A percentile compares a stretch with the other conserved stretches of the same genome.
These are phyloP conservation scores for Verbena officinalis DNA, from an alignment of 257 asterid species.

Conservation along the genomic window DNA sequence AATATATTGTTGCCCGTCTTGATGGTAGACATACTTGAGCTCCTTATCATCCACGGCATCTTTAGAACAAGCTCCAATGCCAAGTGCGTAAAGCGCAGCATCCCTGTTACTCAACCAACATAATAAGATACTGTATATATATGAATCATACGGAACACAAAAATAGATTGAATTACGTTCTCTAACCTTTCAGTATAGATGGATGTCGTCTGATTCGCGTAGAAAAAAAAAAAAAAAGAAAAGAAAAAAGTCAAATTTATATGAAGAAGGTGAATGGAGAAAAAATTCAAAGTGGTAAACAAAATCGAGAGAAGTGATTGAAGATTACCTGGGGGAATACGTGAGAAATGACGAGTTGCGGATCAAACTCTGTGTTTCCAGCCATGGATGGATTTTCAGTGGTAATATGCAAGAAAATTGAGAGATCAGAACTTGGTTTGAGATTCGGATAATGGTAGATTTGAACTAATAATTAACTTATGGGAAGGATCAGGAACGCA, in stretches of 20 bases:
- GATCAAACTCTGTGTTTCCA: too few relatives aligned
- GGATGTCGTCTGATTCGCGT: constrained; percentile 47
- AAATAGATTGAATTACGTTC: constrained; percentile 10
- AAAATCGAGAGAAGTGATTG: too few relatives aligned
- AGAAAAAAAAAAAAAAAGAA: too few relatives aligned
- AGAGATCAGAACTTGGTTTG: too few relatives aligned
- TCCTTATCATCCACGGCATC: constrained; percentile 87
- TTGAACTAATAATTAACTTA: too few relatives aligned
- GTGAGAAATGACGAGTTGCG: too few relatives aligned
- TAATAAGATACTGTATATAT: background rate
- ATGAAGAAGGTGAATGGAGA: background rate
- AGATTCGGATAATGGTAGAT: too few relatives aligned
- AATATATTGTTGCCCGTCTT: constrained; percentile 74
- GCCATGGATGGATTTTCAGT: too few relatives aligned
- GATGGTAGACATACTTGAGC: constrained; percentile 89
- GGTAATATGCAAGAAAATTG: too few relatives aligned
- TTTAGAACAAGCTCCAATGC: constrained; percentile 58
- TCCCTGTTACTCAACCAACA: constrained; percentile 45
- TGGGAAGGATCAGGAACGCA: too few relatives aligned
- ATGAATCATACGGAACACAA: background rate
- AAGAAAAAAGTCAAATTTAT: background rate
- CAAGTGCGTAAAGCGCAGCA: constrained; percentile 65
- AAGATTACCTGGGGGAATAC: too few relatives aligned
- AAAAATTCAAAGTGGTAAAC: too few relatives aligned
- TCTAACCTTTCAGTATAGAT: constrained; percentile 70